Evolutionary conservation across 192 early-diverging fungal species (phyloP).

Genomic region (Umbelopsis sp.): DNA sequence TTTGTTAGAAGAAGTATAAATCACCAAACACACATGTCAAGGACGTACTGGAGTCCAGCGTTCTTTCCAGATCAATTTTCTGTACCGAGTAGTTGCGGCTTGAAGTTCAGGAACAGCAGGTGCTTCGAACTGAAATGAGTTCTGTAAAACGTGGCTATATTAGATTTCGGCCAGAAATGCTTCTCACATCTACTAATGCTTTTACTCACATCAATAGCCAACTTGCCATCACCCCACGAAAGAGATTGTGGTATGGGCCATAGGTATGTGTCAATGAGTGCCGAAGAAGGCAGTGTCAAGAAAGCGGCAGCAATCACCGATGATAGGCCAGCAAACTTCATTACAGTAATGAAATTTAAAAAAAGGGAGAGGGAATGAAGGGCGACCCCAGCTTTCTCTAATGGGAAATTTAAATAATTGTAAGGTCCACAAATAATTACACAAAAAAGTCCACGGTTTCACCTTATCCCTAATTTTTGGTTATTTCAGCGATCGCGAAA

Average conservation of each 20-base stretch:
- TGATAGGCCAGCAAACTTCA: conserved; percentile 21
- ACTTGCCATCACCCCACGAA: conserved; percentile 21
- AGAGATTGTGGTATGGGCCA: conserved; percentile 34
- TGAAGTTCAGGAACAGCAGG: conserved; percentile 24
- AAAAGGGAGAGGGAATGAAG: neutral
- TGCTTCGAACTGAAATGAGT: conserved; percentile 32
- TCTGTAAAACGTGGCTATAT: conserved; percentile 2
- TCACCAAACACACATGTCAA: neutral
- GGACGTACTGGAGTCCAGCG: conserved; percentile 35
- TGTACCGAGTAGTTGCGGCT: conserved; percentile 38
- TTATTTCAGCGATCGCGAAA: too few species aligned
- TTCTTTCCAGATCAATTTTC: conserved; percentile 31
- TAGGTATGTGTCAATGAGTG: conserved; percentile 15
- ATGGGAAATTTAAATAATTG: neutral
- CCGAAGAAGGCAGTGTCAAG: neutral
- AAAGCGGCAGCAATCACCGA: conserved; percentile 18
- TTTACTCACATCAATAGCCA: conserved; percentile 26
- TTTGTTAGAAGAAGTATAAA: neutral
- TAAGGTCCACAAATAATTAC: neutral
- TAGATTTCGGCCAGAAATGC: neutral
- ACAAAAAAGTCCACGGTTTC: too few species aligned
- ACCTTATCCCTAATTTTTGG: too few species aligned
- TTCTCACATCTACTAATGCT: neutral
- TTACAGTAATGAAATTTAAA: neutral
- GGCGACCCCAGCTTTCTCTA: neutral